Percentiles rank a stretch among this genome's conserved stretches.
Conservation (phyloP, 345 rosid species). For the Salix udensis region DNA sequence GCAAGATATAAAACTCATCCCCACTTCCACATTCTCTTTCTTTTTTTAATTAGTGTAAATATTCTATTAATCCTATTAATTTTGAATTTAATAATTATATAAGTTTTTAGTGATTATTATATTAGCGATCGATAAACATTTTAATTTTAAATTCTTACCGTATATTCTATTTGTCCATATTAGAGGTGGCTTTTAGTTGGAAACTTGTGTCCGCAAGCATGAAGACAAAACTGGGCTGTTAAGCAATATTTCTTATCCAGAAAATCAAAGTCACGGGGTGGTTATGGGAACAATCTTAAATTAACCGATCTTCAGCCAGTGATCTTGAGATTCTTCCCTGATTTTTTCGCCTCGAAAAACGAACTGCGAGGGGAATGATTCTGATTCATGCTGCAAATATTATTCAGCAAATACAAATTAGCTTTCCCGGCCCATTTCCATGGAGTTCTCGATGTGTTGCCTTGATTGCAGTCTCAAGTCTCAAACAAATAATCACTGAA, state of each 20-base stretch:
- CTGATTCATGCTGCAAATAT: background rate
- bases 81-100: no score
- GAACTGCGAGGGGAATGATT: background rate
- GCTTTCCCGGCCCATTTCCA: background rate
- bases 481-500: no score
- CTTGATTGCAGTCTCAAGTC: no score
- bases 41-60: no score
- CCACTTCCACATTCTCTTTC: no score
- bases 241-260: background rate
- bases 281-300: slow-evolving; percentile 2
- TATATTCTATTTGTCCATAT: slow-evolving; percentile 1
- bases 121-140: no score
- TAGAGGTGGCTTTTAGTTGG: background rate
- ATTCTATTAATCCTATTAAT: no score
- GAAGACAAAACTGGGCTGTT: background rate
- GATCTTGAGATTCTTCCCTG: background rate
- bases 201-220: background rate
- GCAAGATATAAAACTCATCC: no score
- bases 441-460: no score
- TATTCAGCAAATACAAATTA: no score
- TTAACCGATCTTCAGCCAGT: background rate
- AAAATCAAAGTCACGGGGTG: slow-evolving; percentile 20
- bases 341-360: background rate
- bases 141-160: no score
- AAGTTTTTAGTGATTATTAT: accelerated